Evolutionary conservation across 192 early-diverging fungal species (phyloP), one percentile per base, ranked within the genome.

Genomic region (Martensiomyces pterosporus): DNA sequence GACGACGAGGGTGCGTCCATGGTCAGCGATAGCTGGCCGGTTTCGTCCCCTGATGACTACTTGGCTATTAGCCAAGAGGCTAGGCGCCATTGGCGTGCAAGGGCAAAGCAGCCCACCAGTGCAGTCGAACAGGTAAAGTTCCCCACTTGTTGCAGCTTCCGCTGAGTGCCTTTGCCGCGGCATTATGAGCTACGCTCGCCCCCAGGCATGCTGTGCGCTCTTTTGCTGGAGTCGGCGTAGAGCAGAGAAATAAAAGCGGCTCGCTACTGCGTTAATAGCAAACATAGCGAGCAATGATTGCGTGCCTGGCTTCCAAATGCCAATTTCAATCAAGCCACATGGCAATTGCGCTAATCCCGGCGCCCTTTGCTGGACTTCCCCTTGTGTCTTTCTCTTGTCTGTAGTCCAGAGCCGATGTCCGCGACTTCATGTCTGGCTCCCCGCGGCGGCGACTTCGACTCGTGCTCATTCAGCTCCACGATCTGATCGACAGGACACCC

Each of bases 401-500:
- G 39, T 70, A 70, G 55, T 54, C 60, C 9, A 17, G 26, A 10
- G 16, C 56, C n/a, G 68, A 71, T 27, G 43, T 71, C 21, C 25
- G 56, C 16, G 68, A 60, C 13, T 71, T 71, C 48, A 52, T 55
- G 29, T 15, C 34, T 21, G 68, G 68, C 3, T 46, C 68, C 0
- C 25, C 40, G 6, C 41, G 68, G 39, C 56, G 68, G 39, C 68
- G 56, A 13, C 36, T 71, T 35, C 61, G 57, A n/a, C 48, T 71
- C 16, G 68, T 71, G 10, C 52, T 71, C 19, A 47, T 51, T 0
- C 68, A 71, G 52, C 52, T 71, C 13, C 45, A 71, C 27, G 57
- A 43, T 8, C 45, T 71, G 23, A 18, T 71, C 19, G 61, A 64
- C 17, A 49, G 42, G n/a, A 47, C 60, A 13, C 68, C 68, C 37